Evolutionary conservation across 23 red algal species (phyloP), one percentile per base, ranked within the genome.

Genomic region (Cyanidiococcus yangmingshanensis): DNA sequence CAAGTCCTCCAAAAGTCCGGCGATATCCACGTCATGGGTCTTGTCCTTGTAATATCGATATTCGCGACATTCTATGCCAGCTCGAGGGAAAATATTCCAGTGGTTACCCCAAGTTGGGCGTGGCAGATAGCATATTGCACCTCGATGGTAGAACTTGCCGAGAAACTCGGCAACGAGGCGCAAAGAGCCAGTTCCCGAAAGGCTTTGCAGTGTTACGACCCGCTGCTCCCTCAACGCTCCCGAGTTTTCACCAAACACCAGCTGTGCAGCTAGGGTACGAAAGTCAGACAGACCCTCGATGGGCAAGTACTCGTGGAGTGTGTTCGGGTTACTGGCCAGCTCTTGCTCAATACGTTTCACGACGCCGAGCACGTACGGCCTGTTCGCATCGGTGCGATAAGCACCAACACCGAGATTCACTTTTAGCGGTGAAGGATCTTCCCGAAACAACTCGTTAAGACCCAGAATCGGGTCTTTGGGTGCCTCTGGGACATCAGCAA

Each of bases 381-480:
- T 31, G 33, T 84, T 84, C 38, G 86, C 83, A 18, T 90, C 88
- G 38, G 85, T 89, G 35, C 94, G 89, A 68, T 92, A 98, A 37
- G 94, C 94, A 38, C 94, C 94, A 16, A 98, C 94, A 54, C 88
- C 84, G 34, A 98, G 75, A 59, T 91, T 98, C 26, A 98, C 68
- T 57, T 91, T 91, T 30, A 82, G 57, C 30, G 86, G 79, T 39
- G 84, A 83, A 35, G 89, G 76, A 74, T 98, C 94, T 0, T 63
- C 83, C 36, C 78, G 82, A 58, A 82, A 91, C 1, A 75, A 33
- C 2, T 75, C 67, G 45, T 79, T 79, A 34, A 98, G 63, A 75
- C 80, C 82, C 40, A 98, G 79, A 57, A 98, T 98, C n/a, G 94
- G 79, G 76, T 98, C 94, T 27, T 84, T 79, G 0, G 88, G 84